Conservation (phyloP, 2,329 filamentous ascomycete genomes). For the Fusarium longipes region DNA sequence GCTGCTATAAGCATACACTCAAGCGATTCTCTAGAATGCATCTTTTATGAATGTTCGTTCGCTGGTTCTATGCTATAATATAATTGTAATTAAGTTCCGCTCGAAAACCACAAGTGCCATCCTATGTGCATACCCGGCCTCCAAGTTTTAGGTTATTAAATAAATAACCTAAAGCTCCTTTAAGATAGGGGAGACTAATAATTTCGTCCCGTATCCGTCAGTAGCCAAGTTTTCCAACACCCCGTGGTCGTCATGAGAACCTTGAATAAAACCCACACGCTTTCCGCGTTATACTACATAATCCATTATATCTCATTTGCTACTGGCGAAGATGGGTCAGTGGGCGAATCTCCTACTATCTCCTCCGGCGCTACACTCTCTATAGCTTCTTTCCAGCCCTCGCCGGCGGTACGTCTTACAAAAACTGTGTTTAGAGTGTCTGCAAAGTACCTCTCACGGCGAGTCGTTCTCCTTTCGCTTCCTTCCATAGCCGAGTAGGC, state of each 20-base stretch:
- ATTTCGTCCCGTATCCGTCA: too few species aligned
- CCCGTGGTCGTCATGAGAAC: slow-evolving; percentile 17
- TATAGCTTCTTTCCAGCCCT: slow-evolving; percentile 52
- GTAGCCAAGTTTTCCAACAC: too few species aligned
- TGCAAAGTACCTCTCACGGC: slow-evolving; percentile 79
- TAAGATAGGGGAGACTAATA: too few species aligned
- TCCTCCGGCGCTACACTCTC: slow-evolving; percentile 31
- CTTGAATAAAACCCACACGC: neutral
- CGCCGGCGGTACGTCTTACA: slow-evolving; percentile 73
- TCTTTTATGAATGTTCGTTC: slow-evolving; percentile 11
- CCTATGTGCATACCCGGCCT: slow-evolving; percentile 9
- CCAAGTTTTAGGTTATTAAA: too few species aligned
- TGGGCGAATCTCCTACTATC: slow-evolving; percentile 23
- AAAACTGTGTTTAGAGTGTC: slow-evolving; percentile 67
- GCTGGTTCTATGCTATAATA: slow-evolving; percentile 17
- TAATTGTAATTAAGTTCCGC: slow-evolving; percentile 19
- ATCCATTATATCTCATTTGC: slow-evolving; percentile 8
- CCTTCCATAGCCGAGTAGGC: slow-evolving; percentile 83
- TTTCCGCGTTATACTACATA: slow-evolving; percentile 21
- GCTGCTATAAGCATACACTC: neutral
- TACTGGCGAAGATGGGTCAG: slow-evolving; percentile 30
- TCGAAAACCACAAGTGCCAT: slow-evolving; percentile 3
- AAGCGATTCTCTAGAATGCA: slow-evolving; percentile 11
- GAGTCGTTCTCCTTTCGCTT: slow-evolving; percentile 72
- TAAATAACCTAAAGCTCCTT: too few species aligned